Base-by-base conservation (phyloP, 768 basidiomycete species). In the Stropharia rugosoannulata region DNA sequence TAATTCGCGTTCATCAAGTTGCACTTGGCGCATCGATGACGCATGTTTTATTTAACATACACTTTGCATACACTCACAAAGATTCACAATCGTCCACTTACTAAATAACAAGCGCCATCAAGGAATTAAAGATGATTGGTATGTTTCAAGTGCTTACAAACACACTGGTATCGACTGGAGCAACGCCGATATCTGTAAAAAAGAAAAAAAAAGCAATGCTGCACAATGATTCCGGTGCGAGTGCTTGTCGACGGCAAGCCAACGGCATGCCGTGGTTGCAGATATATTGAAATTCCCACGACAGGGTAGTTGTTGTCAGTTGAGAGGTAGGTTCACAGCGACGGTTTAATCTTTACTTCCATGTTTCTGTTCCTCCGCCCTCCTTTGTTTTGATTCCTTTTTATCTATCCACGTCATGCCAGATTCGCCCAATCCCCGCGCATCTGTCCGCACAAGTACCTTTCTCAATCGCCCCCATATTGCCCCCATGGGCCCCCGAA, bases 401-500 rank as follows among this genome's bases (percentile, higher is more conserved):
- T 22, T 12, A 18, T 51, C 49, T 44, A 43, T 37, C 35, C 29
- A 35, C 11, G 42, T 29, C 55, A 66, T 71, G 68, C 65, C 71
- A 67, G 72, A 71, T 61, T 61, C 62, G 58, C 63, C 64, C 62
- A 66, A 61, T 39, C 44, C 54, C 32, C 59, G 62, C 51, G 61
- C 60, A 50, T 56, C 63, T 35, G 62, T 63, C 51, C 66, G 68
- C 45, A 47, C 64, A 37, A 62, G 62, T 57, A 58, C 68, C n/a
- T 48, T 68, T 39, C 58, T 68, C 42, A 64, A 66, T 58, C 63
- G 68, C 45, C 70, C 67, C 35, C 58, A 60, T 22, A 55, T 63
- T 47, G 59, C 61, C 15, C 70, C 67, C 22, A 49, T 66, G 57
- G 68, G 68, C 25, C 69, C 69, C 18, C 54, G 69, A 41, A 63